phyloP scores from a whole-genome alignment of 495 filamentous ascomycete genomes.

The Hypoxylon lienhwacheense region DNA sequence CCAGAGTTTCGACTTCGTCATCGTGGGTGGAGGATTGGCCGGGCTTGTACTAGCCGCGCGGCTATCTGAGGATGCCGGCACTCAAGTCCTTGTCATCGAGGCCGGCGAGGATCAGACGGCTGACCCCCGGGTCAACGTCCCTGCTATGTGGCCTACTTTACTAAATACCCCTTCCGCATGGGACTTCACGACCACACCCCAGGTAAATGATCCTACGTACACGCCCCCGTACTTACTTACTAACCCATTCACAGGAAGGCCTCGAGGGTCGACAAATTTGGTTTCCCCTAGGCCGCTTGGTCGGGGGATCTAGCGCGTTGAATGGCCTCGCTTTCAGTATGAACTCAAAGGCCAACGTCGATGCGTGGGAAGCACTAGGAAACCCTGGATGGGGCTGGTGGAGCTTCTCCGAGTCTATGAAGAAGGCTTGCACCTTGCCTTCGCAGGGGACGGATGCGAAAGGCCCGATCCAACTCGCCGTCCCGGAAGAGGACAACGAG shows the following conservation, averaged over 20 bases:
- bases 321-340: not conserved
- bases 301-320: conserved; percentile 7
- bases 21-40: conserved; percentile 53
- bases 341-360: conserved; percentile 5
- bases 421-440: conserved; percentile 21
- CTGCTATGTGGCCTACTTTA: conserved; percentile 11
- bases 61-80: conserved; percentile 47
- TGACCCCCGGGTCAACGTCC: conserved; percentile 5
- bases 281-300: conserved; percentile 20
- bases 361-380: conserved; percentile 44
- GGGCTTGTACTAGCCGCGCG: conserved; percentile 54
- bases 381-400: conserved; percentile 32
- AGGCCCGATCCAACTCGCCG: conserved; percentile 5
- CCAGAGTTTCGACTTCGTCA: conserved; percentile 46
- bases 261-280: conserved; percentile 3
- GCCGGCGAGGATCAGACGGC: conserved; percentile 39
- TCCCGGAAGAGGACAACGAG: conserved; percentile 14
- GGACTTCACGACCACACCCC: conserved; percentile 9
- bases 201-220: not conserved
- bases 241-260: not conserved
- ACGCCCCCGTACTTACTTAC: not conserved
- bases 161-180: not conserved
- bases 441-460: conserved; percentile 2
- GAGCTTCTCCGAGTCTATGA: conserved; percentile 36
- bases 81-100: conserved; percentile 53